Conservation (phyloP, 768 basidiomycete species). For the Dictyophora rubrovolvata region DNA sequence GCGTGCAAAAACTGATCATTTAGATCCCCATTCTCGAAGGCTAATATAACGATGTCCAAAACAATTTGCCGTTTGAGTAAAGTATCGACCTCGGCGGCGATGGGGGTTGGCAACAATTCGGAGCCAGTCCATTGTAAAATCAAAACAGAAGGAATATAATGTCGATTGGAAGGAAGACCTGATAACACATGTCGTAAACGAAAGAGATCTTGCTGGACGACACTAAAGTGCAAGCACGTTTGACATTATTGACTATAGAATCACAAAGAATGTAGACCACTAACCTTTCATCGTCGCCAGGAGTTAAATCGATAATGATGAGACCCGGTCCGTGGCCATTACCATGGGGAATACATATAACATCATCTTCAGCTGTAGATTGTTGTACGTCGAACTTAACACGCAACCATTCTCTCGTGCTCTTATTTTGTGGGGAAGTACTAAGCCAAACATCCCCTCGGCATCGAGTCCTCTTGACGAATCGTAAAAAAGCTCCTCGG, state of each 20-base stretch:
- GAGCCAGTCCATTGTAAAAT: conserved; percentile 51
- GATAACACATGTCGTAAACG: conserved; percentile 57
- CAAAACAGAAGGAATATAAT: conserved; percentile 54
- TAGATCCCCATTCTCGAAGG: conserved; percentile 41
- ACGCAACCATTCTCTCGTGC: conserved; percentile 73
- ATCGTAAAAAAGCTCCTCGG: conserved; percentile 54
- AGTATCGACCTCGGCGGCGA: conserved; percentile 44
- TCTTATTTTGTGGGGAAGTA: conserved; percentile 59
- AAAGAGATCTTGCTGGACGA: conserved; percentile 59
- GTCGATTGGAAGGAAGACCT: conserved; percentile 40
- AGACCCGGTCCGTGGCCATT: conserved; percentile 45
- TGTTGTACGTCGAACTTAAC: conserved; percentile 54
- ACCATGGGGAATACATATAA: conserved; percentile 13
- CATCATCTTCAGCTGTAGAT: conserved; percentile 39
- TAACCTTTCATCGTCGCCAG: conserved; percentile 56
- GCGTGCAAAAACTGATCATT: conserved; percentile 43
- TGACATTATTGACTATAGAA: conserved; percentile 8
- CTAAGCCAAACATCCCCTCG: conserved; percentile 63
- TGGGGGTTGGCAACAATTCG: conserved; percentile 33
- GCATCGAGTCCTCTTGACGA: conserved; percentile 22
- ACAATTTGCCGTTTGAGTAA: conserved; percentile 34
- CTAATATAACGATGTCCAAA: conserved; percentile 33
- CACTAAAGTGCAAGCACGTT: conserved; percentile 44
- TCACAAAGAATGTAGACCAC: conserved; percentile 12
- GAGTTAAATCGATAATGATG: conserved; percentile 68